phyloP scores from a whole-genome alignment of 371 early-diverging fungal species.

The Funneliformis caledonium region DNA sequence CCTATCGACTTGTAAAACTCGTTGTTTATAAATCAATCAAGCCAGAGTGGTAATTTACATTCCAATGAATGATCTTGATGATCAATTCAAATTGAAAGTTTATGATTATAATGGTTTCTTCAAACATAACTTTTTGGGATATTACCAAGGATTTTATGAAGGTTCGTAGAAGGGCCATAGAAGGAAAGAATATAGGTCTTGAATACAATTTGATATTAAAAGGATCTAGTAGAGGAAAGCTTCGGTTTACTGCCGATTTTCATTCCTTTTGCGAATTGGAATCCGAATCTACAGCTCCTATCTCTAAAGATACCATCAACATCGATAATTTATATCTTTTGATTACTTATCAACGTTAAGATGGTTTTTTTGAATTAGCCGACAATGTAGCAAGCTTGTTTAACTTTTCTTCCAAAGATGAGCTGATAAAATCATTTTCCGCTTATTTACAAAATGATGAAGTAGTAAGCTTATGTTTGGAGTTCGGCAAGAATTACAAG shows the following conservation, averaged over 20 bases:
- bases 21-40: conserved; percentile 71
- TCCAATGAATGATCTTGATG: conserved; percentile 68
- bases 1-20: conserved; percentile 54
- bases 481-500: not conserved
- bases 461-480: not conserved
- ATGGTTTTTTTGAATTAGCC: conserved; percentile 31
- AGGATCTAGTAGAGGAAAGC: conserved; percentile 7
- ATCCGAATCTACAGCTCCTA: not conserved
- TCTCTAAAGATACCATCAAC: not conserved
- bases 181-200: conserved; percentile 19
- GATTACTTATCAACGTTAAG: conserved; percentile 20
- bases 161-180: not conserved
- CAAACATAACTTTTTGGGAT: conserved; percentile 72
- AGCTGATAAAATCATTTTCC: conserved; percentile 5
- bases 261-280: not conserved
- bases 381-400: conserved; percentile 12
- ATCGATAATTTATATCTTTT: conserved; percentile 19
- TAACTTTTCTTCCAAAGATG: conserved; percentile 1
- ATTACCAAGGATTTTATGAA: conserved; percentile 13
- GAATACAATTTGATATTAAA: not conserved
- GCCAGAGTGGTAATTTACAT: conserved; percentile 84
- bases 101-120: conserved; percentile 72
- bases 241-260: conserved; percentile 22
- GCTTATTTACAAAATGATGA: not conserved
- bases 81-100: conserved; percentile 72